These are phyloP conservation scores for Trichothecium sympodiale DNA, from an alignment of 2,329 filamentous ascomycete species.

Conservation along the genomic window DNA sequence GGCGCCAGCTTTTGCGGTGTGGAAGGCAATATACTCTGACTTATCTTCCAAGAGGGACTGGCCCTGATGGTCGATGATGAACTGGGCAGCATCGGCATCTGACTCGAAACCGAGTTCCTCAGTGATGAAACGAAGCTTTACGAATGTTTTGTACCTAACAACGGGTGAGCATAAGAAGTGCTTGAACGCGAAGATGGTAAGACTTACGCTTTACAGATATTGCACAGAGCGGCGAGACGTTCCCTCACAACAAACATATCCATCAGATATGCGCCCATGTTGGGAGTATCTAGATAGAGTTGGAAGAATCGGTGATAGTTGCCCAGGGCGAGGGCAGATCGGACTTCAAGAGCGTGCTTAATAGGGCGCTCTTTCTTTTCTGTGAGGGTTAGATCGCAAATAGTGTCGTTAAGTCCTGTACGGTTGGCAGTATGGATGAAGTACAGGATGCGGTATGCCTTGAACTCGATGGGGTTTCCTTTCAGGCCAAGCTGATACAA, in stretches of 20 bases:
- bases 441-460: slow-evolving; percentile 98
- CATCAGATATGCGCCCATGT: slow-evolving; percentile 97
- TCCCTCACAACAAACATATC: slow-evolving; percentile 97
- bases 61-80: slow-evolving; percentile 72
- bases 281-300: slow-evolving; percentile 85
- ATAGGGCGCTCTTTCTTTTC: slow-evolving; percentile 80
- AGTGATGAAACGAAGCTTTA: slow-evolving; percentile 83
- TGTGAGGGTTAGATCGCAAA: slow-evolving; percentile 97
- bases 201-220: slow-evolving; percentile 92
- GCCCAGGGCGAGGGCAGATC: slow-evolving; percentile 81
- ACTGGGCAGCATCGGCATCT: slow-evolving; percentile 81
- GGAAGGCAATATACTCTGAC: slow-evolving; percentile 59
- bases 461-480: slow-evolving; percentile 89
- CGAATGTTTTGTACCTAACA: slow-evolving; percentile 77
- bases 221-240: slow-evolving; percentile 78
- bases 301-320: slow-evolving; percentile 99
- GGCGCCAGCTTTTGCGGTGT: slow-evolving; percentile 59
- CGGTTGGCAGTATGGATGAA: slow-evolving; percentile 98
- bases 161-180: slow-evolving; percentile 29
- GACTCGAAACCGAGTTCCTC: slow-evolving; percentile 95
- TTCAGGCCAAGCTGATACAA: slow-evolving; percentile 80
- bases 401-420: slow-evolving; percentile 92
- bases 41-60: slow-evolving; percentile 69
- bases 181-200: not conserved
- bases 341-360: slow-evolving; percentile 83